Base-by-base conservation (phyloP, 2,329 filamentous ascomycete genomes). In the Fusarium sp. region DNA sequence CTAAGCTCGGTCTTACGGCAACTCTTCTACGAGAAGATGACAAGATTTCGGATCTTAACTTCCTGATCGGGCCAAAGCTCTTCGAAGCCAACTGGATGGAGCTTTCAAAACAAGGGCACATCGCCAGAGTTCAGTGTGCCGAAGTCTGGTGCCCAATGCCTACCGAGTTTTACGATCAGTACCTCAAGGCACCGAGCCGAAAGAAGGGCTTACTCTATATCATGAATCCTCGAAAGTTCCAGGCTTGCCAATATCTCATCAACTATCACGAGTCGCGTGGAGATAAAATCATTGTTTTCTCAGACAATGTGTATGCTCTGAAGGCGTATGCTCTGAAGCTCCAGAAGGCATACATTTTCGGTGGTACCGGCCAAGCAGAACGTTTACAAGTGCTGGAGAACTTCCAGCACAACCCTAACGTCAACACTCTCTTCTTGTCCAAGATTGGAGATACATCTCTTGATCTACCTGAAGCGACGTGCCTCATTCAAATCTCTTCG, bases 21-120 rank as follows among this genome's bases (percentile, higher is more conserved):
- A 99, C 96, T 0, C 84, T 99, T 13, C 88, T 99, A 18, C 89
- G 96, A 83, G 96, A 99, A 81, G 96, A 99, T 76, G 95, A 99
- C 84, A 98, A 98, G 83, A 99, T 99, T 77, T 93, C 93, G 26
- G 94, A 98, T 84, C 82, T 99, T 46, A 99, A 99, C 79, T 99
- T 98, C 77, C 83, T 99, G 62, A 98, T 99, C 75, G 96, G 96
- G 0, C 96, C 96, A 1, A 99, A 99, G 79, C 85, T 99, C 1
- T 99, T 97, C 77, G 96, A 99, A 80, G 96, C 96, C 28, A 99
- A 99, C 79, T 99, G 96, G 96, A 97, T 98, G 90, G 96, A 99
- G 79, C 87, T 99, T 42, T 96, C 95, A 2, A 93, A 98, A 76
- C 94, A 98, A 80, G 96, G 96, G 1, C 94, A 98, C 77, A 99